These are phyloP conservation scores for Phialocephala sp. DNA, from an alignment of 2,329 filamentous ascomycete species.

Conservation along the genomic window DNA sequence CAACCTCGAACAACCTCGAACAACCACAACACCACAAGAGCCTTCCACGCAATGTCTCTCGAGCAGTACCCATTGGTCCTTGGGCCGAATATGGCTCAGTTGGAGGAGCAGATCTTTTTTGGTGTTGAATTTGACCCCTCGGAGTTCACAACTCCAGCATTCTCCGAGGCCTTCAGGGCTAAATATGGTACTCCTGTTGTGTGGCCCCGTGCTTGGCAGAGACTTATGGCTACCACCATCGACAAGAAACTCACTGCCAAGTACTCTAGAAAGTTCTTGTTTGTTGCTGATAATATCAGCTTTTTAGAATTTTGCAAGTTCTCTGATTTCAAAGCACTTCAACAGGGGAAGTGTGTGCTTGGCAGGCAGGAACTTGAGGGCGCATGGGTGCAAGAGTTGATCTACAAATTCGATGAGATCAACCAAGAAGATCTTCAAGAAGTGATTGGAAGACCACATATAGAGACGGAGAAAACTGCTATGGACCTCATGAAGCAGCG, in stretches of 20 bases:
- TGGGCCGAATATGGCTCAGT: not conserved
- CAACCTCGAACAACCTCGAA: not conserved
- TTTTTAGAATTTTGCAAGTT: slow-evolving; percentile 3
- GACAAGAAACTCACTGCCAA: not conserved
- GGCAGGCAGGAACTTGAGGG: slow-evolving; percentile 8
- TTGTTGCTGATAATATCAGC: not conserved
- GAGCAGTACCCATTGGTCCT: not conserved
- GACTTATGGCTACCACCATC: not conserved
- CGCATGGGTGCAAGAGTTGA: slow-evolving; percentile 8
- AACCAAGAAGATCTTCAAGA: not conserved
- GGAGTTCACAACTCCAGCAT: not conserved
- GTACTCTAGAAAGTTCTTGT: not conserved
- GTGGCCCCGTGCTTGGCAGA: slow-evolving; percentile 8
- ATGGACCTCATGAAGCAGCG: not conserved
- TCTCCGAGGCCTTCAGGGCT: not conserved
- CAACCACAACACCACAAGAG: not conserved
- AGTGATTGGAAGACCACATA: not conserved
- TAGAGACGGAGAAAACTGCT: not conserved
- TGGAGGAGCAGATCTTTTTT: not conserved
- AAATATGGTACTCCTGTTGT: slow-evolving; percentile 1
- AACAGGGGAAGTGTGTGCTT: not conserved
- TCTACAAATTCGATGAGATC: slow-evolving; percentile 11
- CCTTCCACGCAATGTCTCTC: slow-evolving; percentile 1
- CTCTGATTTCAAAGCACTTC: not conserved
- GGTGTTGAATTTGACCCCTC: not conserved